These are phyloP conservation scores for Talaromyces sp. DNA, from an alignment of 2,329 filamentous ascomycete species.

Conservation along the genomic window DNA sequence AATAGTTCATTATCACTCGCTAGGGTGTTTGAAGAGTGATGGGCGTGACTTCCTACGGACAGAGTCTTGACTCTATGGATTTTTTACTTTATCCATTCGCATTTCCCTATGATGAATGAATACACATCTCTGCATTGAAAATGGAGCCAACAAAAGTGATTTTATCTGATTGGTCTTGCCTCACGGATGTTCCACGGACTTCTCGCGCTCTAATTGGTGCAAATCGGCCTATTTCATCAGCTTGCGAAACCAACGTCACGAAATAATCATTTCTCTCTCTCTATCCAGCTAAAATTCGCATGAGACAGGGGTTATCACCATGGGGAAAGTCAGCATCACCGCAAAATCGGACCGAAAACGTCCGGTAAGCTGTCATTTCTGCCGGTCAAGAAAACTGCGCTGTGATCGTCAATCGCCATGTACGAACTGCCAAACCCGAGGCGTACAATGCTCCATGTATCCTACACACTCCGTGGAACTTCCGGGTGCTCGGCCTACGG, in stretches of 20 bases:
- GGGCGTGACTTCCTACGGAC: background rate
- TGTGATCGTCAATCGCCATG: slow-evolving; percentile 54
- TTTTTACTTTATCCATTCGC: background rate
- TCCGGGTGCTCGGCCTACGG: background rate
- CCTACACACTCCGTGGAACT: background rate
- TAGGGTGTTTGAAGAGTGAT: no score
- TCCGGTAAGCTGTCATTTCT: slow-evolving; percentile 39
- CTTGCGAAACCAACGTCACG: background rate
- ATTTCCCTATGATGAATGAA: background rate
- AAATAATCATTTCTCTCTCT: background rate
- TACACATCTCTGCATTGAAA: background rate
- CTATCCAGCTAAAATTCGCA: background rate
- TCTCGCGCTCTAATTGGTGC: slow-evolving; percentile 4
- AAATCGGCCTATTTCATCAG: background rate
- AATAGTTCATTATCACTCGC: no score
- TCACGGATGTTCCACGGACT: slow-evolving; percentile 6
- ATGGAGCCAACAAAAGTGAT: background rate
- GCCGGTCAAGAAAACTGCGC: slow-evolving; percentile 47
- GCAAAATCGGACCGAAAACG: slow-evolving; percentile 22
- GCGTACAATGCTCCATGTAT: slow-evolving; percentile 28
- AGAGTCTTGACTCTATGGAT: background rate
- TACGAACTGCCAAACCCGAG: slow-evolving; percentile 44
- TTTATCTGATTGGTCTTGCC: background rate
- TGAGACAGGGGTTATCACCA: background rate
- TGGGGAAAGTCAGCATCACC: background rate